A percentile compares a stretch with the other conserved stretches of the same genome.
phyloP scores from a whole-genome alignment of 1,284 basidiomycete species.

The Tilletia setariae region DNA sequence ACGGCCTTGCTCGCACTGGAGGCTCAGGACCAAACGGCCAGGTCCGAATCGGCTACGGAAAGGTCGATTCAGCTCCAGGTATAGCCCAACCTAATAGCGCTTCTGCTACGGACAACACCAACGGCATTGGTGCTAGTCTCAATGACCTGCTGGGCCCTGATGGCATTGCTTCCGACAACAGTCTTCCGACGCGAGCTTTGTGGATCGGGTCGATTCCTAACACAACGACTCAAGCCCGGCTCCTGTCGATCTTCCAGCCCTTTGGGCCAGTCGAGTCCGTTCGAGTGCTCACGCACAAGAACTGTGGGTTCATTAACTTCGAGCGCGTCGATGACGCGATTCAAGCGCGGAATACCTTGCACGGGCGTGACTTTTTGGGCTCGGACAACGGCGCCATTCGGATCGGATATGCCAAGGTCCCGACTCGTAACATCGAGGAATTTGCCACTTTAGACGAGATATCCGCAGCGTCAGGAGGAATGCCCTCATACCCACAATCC shows the following conservation, averaged over 20 bases:
- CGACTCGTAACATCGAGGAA: constrained; percentile 49
- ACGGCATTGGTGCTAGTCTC: not conserved
- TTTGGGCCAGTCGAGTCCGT: constrained; percentile 97
- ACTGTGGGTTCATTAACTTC: constrained; percentile 93
- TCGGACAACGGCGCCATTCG: constrained; percentile 91
- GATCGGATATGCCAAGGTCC: constrained; percentile 93
- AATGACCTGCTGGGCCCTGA: not conserved
- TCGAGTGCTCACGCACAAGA: constrained; percentile 90
- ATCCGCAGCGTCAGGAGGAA: not conserved
- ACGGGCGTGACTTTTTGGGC: constrained; percentile 89
- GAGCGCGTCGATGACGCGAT: constrained; percentile 95
- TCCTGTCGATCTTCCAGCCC: constrained; percentile 83
- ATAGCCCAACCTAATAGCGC: not conserved
- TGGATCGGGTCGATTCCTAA: constrained; percentile 46
- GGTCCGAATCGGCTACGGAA: constrained; percentile 94
- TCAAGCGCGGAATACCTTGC: constrained; percentile 85
- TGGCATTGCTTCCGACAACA: constrained; percentile 18
- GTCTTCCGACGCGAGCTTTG: constrained; percentile 37
- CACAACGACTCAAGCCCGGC: constrained; percentile 50
- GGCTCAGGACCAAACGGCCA: constrained; percentile 65
- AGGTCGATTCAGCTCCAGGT: constrained; percentile 75
- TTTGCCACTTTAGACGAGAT: constrained; percentile 20
- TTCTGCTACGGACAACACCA: not conserved
- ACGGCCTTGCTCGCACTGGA: constrained; percentile 56
- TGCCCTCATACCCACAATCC: constrained; percentile 22